phyloP scores from a whole-genome alignment of 2,329 filamentous ascomycete genomes.

The Stemphylium lycopersici region DNA sequence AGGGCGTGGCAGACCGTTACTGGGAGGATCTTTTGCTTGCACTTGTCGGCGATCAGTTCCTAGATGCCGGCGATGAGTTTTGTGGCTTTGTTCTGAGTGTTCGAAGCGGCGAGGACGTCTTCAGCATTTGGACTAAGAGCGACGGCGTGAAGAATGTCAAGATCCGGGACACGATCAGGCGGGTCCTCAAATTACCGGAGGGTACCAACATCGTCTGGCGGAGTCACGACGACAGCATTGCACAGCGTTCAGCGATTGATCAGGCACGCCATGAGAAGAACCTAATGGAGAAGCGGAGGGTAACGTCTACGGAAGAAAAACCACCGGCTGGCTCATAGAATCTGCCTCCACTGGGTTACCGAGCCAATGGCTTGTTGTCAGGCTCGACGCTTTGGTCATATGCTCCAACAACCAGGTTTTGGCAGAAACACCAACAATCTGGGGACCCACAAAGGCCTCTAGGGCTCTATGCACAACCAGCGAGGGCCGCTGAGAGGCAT shows the following conservation, averaged over 20 bases:
- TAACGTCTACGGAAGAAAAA: conserved; percentile 45
- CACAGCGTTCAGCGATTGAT: conserved; percentile 87
- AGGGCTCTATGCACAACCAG: neutral
- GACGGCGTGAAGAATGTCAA: conserved; percentile 93
- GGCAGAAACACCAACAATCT: neutral
- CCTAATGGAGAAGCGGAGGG: conserved; percentile 54
- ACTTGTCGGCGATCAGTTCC: conserved; percentile 92
- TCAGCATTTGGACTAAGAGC: conserved; percentile 97
- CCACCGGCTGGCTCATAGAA: conserved; percentile 32
- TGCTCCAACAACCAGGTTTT: neutral
- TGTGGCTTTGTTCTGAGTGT: conserved; percentile 95
- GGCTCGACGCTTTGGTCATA: neutral
- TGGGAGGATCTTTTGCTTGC: conserved; percentile 95
- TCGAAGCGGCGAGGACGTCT: conserved; percentile 91
- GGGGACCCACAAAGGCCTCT: neutral
- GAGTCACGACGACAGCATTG: conserved; percentile 94
- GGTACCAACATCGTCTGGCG: conserved; percentile 96
- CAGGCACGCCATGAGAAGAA: conserved; percentile 88
- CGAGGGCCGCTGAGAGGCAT: neutral
- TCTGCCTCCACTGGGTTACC: neutral
- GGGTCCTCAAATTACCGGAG: conserved; percentile 80
- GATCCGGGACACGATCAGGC: conserved; percentile 97
- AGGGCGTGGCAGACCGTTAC: conserved; percentile 93
- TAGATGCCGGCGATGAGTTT: conserved; percentile 89
- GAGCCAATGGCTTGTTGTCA: neutral